Percentiles rank a stretch among this genome's conserved stretches.
Evolutionary conservation across 2,329 filamentous ascomycete species (phyloP).

Genomic region (Penicillium rolfsii): DNA sequence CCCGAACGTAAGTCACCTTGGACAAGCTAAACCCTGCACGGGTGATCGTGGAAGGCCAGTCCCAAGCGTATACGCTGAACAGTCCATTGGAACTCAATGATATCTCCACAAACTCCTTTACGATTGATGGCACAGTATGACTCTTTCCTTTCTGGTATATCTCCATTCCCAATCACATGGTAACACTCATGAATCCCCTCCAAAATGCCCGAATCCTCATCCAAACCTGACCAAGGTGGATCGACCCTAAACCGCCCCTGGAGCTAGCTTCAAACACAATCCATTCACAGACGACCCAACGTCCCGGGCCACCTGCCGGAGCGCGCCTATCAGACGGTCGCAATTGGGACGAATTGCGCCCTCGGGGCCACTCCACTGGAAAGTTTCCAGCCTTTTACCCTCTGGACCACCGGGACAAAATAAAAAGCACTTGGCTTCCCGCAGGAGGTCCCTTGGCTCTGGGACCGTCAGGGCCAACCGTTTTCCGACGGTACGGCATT

Average conservation of each 20-base stretch:
- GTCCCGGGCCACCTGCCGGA: constrained; percentile 11
- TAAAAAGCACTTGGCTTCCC: constrained; percentile 24
- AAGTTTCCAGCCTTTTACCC: constrained; percentile 5
- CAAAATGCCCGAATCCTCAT: neutral
- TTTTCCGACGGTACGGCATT: constrained; percentile 13
- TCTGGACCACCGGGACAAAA: constrained; percentile 21
- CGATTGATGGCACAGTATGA: neutral
- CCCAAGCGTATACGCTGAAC: neutral
- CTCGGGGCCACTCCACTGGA: neutral
- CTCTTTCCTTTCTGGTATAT: neutral
- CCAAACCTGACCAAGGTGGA: constrained; percentile 8
- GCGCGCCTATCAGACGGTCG: constrained; percentile 11
- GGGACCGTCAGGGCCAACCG: constrained; percentile 29
- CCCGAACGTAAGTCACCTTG: neutral
- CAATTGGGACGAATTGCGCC: constrained; percentile 5
- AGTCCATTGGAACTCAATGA: neutral
- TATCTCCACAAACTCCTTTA: neutral
- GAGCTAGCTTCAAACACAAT: constrained; percentile 32
- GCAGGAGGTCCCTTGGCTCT: constrained; percentile 29
- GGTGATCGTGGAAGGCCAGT: neutral
- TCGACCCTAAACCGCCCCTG: constrained; percentile 21
- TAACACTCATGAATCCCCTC: neutral
- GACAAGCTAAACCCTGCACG: neutral
- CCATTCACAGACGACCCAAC: constrained; percentile 21
- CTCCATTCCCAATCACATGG: neutral